Evolutionary conservation across 2,329 filamentous ascomycete genomes (phyloP).

Genomic region (Colletotrichum sublineola): DNA sequence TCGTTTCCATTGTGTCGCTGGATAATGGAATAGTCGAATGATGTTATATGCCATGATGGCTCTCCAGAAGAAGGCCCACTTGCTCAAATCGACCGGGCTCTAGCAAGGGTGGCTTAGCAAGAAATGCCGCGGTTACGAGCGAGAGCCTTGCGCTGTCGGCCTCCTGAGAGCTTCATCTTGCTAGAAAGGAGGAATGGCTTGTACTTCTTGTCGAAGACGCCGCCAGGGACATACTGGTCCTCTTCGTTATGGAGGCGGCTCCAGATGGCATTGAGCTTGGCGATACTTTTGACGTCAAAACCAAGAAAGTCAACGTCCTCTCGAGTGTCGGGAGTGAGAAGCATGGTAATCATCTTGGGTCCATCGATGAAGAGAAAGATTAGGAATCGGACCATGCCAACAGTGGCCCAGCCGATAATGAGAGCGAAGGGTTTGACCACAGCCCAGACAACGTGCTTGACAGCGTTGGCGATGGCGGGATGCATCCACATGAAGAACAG

Average conservation of each 20-base stretch:
- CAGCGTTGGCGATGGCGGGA: conserved; percentile 10
- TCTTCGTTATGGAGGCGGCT: conserved; percentile 16
- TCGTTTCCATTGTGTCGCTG: neutral
- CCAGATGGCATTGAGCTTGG: conserved; percentile 38
- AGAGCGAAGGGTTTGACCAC: conserved; percentile 31
- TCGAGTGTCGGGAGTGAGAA: neutral
- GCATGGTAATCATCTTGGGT: conserved; percentile 11
- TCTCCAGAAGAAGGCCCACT: neutral
- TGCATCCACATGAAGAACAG: conserved; percentile 31
- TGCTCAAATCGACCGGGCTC: neutral
- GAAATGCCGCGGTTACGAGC: conserved; percentile 30
- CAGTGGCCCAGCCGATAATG: conserved; percentile 24
- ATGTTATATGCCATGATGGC: too few relatives aligned
- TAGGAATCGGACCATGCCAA: conserved; percentile 18
- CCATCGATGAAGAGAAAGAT: conserved; percentile 38
- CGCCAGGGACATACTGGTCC: conserved; percentile 6
- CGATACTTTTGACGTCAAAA: conserved; percentile 24
- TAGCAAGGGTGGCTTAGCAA: conserved; percentile 8
- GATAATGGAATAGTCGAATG: neutral
- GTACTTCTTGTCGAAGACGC: conserved; percentile 40
- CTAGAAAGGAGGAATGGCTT: conserved; percentile 26
- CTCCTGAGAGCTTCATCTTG: conserved; percentile 31
- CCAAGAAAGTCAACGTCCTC: neutral
- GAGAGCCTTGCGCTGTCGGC: conserved; percentile 36
- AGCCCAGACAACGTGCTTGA: conserved; percentile 23